Evolutionary conservation across 345 rosid species (phyloP).

Genomic region (Gossypium longicalyx): DNA sequence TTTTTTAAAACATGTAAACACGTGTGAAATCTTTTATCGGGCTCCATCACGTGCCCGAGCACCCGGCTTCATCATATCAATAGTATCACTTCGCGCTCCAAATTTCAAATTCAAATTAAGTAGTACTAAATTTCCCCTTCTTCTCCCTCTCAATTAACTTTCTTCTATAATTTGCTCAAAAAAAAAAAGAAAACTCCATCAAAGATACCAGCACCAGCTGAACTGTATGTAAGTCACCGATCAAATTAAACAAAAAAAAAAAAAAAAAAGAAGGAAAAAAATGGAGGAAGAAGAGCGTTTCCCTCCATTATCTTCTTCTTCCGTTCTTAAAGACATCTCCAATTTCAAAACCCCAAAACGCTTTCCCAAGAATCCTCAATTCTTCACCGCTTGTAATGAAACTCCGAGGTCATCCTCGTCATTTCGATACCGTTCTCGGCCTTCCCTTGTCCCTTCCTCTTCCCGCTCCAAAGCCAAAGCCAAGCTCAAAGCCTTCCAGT

Average conservation of each 20-base stretch:
- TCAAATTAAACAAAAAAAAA: neutral
- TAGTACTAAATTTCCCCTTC: neutral
- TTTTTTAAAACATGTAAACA: neutral
- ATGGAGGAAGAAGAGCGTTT: constrained; percentile 11
- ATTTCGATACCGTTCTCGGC: constrained; percentile 22
- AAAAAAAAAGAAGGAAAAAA: neutral
- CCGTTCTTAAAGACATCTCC: constrained; percentile 63
- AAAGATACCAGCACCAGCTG: neutral
- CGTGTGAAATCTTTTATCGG: neutral
- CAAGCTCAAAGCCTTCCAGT: constrained; percentile 59
- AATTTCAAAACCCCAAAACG: constrained; percentile 86
- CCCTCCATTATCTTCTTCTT: constrained; percentile 8
- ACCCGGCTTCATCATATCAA: neutral
- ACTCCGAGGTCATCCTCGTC: constrained; percentile 43
- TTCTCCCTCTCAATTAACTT: neutral
- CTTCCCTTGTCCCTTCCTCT: constrained; percentile 24
- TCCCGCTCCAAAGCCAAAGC: constrained; percentile 37
- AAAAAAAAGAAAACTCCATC: neutral
- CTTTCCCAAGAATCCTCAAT: constrained; percentile 26
- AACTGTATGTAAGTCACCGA: neutral
- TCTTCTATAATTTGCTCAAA: neutral
- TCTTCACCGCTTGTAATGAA: constrained; percentile 62
- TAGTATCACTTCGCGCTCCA: neutral
- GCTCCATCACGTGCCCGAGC: neutral
- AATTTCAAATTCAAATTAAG: constrained; percentile 4